phyloP scores from a whole-genome alignment of 2,329 filamentous ascomycete species.

The Hirsutella thompsonii region DNA sequence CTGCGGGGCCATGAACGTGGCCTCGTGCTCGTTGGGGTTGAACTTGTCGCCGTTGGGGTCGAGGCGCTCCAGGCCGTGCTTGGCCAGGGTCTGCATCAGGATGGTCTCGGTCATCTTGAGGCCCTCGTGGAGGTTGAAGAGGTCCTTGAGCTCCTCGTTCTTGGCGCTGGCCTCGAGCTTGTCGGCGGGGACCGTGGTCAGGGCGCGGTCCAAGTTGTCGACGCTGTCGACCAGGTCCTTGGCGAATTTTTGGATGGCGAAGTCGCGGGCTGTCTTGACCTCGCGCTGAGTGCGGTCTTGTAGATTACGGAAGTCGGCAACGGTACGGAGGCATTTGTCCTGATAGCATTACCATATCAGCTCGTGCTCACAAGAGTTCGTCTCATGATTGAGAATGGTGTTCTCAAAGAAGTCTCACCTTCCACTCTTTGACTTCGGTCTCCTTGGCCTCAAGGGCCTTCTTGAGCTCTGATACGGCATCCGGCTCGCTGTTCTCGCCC shows the following conservation, averaged over 20 bases:
- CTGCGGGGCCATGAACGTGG: slow-evolving; percentile 85
- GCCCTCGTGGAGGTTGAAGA: slow-evolving; percentile 72
- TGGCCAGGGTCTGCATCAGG: slow-evolving; percentile 76
- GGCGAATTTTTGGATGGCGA: slow-evolving; percentile 91
- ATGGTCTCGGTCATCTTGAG: slow-evolving; percentile 92
- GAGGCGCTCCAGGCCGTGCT: slow-evolving; percentile 87
- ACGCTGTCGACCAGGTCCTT: slow-evolving; percentile 90
- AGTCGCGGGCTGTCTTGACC: slow-evolving; percentile 75
- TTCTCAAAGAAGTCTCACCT: too few species aligned
- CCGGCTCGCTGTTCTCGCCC: slow-evolving; percentile 15
- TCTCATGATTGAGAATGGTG: too few species aligned
- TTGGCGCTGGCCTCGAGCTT: slow-evolving; percentile 46
- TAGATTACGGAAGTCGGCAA: slow-evolving; percentile 96
- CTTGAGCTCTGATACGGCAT: slow-evolving; percentile 30
- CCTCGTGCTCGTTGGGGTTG: slow-evolving; percentile 93
- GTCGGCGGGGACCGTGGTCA: slow-evolving; percentile 63
- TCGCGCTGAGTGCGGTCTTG: slow-evolving; percentile 91
- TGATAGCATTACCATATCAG: slow-evolving; percentile 20
- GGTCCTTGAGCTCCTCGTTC: slow-evolving; percentile 50
- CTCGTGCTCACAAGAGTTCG: too few species aligned
- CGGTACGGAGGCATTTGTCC: slow-evolving; percentile 89
- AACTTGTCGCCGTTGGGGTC: slow-evolving; percentile 78
- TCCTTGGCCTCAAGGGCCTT: slow-evolving; percentile 40
- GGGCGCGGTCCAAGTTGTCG: slow-evolving; percentile 93
- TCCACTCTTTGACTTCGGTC: slow-evolving; percentile 56